phyloP scores from a whole-genome alignment of 2,329 filamentous ascomycete genomes.

The Ceratocystis alfenasii region DNA sequence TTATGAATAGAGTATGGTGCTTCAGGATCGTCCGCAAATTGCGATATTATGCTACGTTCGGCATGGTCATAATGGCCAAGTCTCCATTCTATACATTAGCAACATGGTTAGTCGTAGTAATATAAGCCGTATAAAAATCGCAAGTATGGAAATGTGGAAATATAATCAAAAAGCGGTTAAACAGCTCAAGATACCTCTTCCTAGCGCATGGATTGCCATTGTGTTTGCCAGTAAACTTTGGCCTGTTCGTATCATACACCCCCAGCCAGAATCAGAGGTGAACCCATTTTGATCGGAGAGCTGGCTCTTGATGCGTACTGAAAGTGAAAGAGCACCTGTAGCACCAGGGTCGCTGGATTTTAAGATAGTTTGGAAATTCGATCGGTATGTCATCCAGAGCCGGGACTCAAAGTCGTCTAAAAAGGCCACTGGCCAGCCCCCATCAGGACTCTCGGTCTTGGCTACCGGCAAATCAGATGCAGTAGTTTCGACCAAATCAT shows the following conservation, averaged over 20 bases:
- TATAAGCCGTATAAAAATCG: background rate
- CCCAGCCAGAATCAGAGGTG: slow-evolving; percentile 90
- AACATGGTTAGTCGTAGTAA: background rate
- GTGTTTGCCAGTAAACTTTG: slow-evolving; percentile 88
- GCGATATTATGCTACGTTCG: slow-evolving; percentile 59
- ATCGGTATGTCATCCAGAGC: slow-evolving; percentile 95
- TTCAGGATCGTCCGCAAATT: slow-evolving; percentile 76
- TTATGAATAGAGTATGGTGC: slow-evolving; percentile 91
- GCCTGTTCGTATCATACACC: slow-evolving; percentile 95
- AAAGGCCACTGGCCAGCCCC: slow-evolving; percentile 73
- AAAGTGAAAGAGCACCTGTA: slow-evolving; percentile 59
- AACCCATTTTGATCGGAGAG: slow-evolving; percentile 71
- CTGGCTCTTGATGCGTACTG: slow-evolving; percentile 72
- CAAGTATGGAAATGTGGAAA: too few species aligned
- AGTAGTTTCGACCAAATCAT: slow-evolving; percentile 40
- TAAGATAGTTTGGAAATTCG: slow-evolving; percentile 70
- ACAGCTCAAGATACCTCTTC: slow-evolving; percentile 49
- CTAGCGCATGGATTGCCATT: slow-evolving; percentile 57
- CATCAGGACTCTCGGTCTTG: slow-evolving; percentile 28
- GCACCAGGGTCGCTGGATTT: slow-evolving; percentile 66
- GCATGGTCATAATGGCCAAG: slow-evolving; percentile 44
- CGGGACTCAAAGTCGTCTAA: slow-evolving; percentile 85
- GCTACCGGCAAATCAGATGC: slow-evolving; percentile 39
- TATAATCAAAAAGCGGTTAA: background rate
- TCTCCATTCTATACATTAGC: slow-evolving; percentile 53